These are phyloP conservation scores for Globisporangium middletonii DNA, from an alignment of 352 stramenopile species.

Conservation along the genomic window DNA sequence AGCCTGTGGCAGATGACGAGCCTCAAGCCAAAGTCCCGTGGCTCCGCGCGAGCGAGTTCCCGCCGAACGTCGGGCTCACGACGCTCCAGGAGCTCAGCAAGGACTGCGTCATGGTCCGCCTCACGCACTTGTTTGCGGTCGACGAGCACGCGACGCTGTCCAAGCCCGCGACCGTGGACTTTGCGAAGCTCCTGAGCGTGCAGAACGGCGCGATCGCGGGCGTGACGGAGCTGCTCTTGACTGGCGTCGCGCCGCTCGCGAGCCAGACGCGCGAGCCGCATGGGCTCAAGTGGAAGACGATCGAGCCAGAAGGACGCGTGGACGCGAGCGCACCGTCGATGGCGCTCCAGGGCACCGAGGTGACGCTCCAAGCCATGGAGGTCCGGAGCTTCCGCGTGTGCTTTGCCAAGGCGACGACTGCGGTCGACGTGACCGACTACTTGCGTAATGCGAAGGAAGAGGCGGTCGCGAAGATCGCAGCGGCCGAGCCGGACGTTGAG, in stretches of 20 bases:
- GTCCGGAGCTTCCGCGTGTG: conserved; percentile 90
- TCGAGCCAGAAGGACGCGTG: conserved; percentile 20
- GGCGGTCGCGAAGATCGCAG: conserved; percentile 11
- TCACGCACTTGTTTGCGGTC: conserved; percentile 92
- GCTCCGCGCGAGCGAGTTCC: conserved; percentile 70
- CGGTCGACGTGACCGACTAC: conserved; percentile 1
- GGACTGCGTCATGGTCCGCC: conserved; percentile 81
- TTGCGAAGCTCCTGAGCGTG: conserved; percentile 45
- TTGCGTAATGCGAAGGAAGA: conserved; percentile 15
- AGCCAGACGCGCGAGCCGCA: conserved; percentile 10
- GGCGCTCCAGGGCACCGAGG: conserved; percentile 41
- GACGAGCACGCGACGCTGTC: conserved; percentile 83
- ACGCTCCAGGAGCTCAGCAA: conserved; percentile 82
- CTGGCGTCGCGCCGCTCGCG: conserved; percentile 61
- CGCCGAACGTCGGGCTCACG: conserved; percentile 91
- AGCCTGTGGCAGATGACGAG: conserved; percentile 19
- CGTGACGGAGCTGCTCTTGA: conserved; percentile 87
- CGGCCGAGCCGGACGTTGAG: conserved; percentile 12
- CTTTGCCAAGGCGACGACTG: conserved; percentile 18
- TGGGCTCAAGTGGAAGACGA: conserved; percentile 28
- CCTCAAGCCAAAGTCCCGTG: conserved; percentile 44
- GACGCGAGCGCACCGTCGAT: conserved; percentile 18
- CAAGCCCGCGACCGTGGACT: conserved; percentile 67
- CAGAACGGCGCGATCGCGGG: conserved; percentile 45
- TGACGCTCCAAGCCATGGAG: conserved; percentile 88